phyloP scores from a whole-genome alignment of 768 basidiomycete genomes.

The Podaxis sp. region DNA sequence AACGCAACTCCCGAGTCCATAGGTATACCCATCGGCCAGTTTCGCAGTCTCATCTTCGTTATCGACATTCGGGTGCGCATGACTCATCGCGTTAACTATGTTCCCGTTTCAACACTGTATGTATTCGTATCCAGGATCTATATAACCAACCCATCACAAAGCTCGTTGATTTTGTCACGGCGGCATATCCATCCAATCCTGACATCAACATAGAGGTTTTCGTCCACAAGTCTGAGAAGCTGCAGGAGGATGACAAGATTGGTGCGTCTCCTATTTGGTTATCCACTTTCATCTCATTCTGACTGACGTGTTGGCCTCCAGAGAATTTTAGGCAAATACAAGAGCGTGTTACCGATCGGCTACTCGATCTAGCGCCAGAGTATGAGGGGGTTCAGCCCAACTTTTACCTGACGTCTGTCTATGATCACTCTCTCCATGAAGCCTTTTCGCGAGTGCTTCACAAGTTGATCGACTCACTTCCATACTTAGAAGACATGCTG shows the following conservation, averaged over 20 bases:
- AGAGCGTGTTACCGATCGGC: constrained; percentile 79
- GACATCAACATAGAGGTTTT: constrained; percentile 85
- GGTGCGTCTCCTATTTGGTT: constrained; percentile 45
- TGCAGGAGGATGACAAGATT: constrained; percentile 89
- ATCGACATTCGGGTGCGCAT: constrained; percentile 88
- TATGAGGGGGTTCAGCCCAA: constrained; percentile 78
- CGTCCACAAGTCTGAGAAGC: constrained; percentile 91
- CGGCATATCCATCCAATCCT: constrained; percentile 75
- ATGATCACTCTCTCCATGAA: constrained; percentile 89
- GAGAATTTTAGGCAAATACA: constrained; percentile 93
- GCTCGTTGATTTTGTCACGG: constrained; percentile 78
- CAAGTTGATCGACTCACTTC: constrained; percentile 80
- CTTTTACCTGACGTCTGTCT: constrained; percentile 90
- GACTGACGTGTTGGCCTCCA: constrained; percentile 26
- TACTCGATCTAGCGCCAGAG: constrained; percentile 73
- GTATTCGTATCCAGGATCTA: constrained; percentile 54
- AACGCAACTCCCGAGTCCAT: constrained; percentile 81
- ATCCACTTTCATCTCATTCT: neutral
- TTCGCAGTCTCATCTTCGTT: constrained; percentile 87
- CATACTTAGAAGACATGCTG: constrained; percentile 83
- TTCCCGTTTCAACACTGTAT: neutral
- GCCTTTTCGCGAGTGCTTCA: constrained; percentile 91
- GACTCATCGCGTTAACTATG: constrained; percentile 11
- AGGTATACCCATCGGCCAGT: constrained; percentile 70
- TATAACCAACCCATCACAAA: constrained; percentile 83